Base-by-base conservation (phyloP, 441 rosid genomes). In the Eutrema salsugineum region DNA sequence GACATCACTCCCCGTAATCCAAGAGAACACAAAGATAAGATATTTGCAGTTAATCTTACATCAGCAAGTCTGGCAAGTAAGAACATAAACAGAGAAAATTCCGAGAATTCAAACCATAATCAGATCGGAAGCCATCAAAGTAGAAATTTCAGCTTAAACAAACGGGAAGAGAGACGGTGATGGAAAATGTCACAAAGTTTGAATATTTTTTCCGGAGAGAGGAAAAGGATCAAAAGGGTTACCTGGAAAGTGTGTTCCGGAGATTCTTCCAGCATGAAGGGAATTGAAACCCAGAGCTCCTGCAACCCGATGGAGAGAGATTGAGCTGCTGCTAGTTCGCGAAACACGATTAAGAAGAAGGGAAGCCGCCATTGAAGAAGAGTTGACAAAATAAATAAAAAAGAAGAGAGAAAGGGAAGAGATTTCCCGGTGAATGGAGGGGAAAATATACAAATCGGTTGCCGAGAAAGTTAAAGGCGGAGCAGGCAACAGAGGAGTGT, bases 231-330 rank as follows among this genome's bases (percentile, higher is more conserved):
- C 67, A 59, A 62, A 28, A 36, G 61, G 66, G 57, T 20, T 70
- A 87, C 95, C 93, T 82, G 68, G 93, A 66, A 70, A 68, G 14
- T 83, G 61, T 47, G 66, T 15, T 38, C 56, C 58, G 33, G 78
- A 24, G 68, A 82, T 60, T 49, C 40, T 47, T 6, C 64, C 66
- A 40, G 80, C 15, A 14, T 66, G 67, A 27, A 72, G n/a, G 51
- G 81, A 77, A 44, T 55, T 63, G 55, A 84, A 76, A 66, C 60
- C 69, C 61, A 78, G 61, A 53, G 49, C 14, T 15, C 44, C 68
- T 20, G 65, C 32, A 53, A 72, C 57, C 69, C 73, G 64, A 42
- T 28, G 50, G 63, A 75, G 63, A 27, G 60, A 73, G 66, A 28
- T 58, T 42, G 47, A 57, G 42, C 33, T 0, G 68, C 44, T 74